Percentiles rank a stretch among this genome's conserved stretches.
Evolutionary conservation across 495 filamentous ascomycete genomes (phyloP).

Genomic region (Hyaloscypha finlandica): DNA sequence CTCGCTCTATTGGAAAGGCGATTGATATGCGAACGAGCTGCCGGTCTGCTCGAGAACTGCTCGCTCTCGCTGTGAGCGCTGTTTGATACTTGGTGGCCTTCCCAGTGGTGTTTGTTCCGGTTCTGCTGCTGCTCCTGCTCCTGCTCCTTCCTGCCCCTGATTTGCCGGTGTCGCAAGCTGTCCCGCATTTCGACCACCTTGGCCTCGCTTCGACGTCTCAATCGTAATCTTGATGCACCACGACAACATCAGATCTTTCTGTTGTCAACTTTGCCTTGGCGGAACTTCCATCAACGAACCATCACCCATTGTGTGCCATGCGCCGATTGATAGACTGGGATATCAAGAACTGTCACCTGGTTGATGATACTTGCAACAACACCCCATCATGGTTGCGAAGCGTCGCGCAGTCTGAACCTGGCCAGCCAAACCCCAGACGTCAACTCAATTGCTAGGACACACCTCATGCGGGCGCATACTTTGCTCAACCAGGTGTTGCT

Average conservation of each 20-base stretch:
- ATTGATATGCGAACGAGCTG: no score
- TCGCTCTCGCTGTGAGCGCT: no score
- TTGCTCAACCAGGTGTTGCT: not conserved
- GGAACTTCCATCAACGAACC: not conserved
- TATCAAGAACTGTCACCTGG: not conserved
- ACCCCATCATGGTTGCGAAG: not conserved
- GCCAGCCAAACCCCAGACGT: not conserved
- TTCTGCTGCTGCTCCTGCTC: no score
- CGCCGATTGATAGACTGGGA: not conserved
- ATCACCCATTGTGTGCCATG: not conserved
- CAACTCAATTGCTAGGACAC: not conserved
- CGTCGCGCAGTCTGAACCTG: not conserved
- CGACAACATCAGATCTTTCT: not conserved
- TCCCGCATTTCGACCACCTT: no score
- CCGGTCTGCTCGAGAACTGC: no score
- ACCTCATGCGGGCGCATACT: not conserved
- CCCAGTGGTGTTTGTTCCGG: no score
- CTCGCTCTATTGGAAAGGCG: no score
- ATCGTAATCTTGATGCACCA: no score
- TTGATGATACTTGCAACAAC: not conserved
- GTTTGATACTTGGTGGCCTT: no score
- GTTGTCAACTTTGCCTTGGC: not conserved
- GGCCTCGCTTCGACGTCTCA: no score
- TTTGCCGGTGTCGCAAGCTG: no score
- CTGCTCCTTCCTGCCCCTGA: no score